Percentiles rank a stretch among this genome's conserved stretches.
Evolutionary conservation across 2,329 filamentous ascomycete genomes (phyloP).

Genomic region (Alternaria consortialis): DNA sequence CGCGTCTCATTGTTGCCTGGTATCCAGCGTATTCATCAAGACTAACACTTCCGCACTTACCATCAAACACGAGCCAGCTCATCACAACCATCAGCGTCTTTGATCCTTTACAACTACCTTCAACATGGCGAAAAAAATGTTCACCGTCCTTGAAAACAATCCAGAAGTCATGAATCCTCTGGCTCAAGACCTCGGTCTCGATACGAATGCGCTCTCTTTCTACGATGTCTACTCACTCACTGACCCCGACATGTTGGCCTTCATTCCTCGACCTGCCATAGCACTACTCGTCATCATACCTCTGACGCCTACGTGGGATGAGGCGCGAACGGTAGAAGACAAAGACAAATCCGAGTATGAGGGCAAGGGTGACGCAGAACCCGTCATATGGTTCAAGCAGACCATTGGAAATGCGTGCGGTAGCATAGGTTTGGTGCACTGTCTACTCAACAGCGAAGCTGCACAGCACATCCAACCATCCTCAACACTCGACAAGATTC

Average conservation of each 20-base stretch:
- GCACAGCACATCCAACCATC: slow-evolving; percentile 54
- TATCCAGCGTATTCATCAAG: neutral
- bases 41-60: neutral
- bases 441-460: slow-evolving; percentile 60
- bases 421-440: slow-evolving; percentile 65
- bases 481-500: slow-evolving; percentile 57
- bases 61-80: neutral
- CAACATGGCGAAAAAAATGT: slow-evolving; percentile 33
- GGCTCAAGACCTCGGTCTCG: slow-evolving; percentile 60
- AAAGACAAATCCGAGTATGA: slow-evolving; percentile 55
- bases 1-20: slow-evolving; percentile 18
- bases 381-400: slow-evolving; percentile 67
- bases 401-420: slow-evolving; percentile 68
- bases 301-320: slow-evolving; percentile 47
- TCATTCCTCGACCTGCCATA: slow-evolving; percentile 63
- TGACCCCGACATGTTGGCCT: slow-evolving; percentile 59
- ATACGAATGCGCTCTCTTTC: slow-evolving; percentile 56
- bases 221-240: slow-evolving; percentile 64
- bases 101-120: neutral
- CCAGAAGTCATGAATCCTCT: slow-evolving; percentile 63
- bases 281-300: slow-evolving; percentile 65
- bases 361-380: slow-evolving; percentile 59
- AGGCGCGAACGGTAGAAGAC: slow-evolving; percentile 55
- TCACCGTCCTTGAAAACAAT: slow-evolving; percentile 59
- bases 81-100: neutral